Evolutionary conservation across 306 rosid species (phyloP).

Genomic region (Begonia peltatifolia): DNA sequence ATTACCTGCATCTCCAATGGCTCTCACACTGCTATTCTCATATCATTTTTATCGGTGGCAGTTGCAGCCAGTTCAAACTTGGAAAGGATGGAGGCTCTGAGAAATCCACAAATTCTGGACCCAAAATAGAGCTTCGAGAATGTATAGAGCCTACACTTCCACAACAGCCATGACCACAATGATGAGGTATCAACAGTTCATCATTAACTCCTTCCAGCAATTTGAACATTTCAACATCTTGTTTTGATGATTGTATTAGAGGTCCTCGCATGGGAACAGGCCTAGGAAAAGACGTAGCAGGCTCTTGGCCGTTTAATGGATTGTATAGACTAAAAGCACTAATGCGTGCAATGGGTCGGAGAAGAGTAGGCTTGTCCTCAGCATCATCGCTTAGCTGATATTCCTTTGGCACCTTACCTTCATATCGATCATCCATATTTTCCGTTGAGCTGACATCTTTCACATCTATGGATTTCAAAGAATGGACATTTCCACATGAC

Average conservation of each 20-base stretch:
- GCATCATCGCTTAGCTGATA: slow-evolving; percentile 27
- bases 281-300: slow-evolving; percentile 25
- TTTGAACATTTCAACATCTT: slow-evolving; percentile 40
- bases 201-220: slow-evolving; percentile 38
- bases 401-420: slow-evolving; percentile 29
- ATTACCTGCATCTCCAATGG: slow-evolving; percentile 44
- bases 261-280: slow-evolving; percentile 24
- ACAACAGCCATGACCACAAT: slow-evolving; percentile 81
- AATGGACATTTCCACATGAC: slow-evolving; percentile 68
- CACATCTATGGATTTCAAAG: slow-evolving; percentile 58
- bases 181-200: slow-evolving; percentile 41
- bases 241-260: slow-evolving; percentile 35
- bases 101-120: slow-evolving; percentile 80
- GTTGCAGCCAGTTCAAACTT: slow-evolving; percentile 81
- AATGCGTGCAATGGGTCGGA: slow-evolving; percentile 56
- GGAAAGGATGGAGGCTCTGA: slow-evolving; percentile 61
- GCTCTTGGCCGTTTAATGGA: slow-evolving; percentile 31
- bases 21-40: slow-evolving; percentile 62
- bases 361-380: slow-evolving; percentile 48
- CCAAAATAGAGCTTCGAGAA: slow-evolving; percentile 43
- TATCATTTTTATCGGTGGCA: slow-evolving; percentile 85
- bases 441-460: slow-evolving; percentile 52
- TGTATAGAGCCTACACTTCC: slow-evolving; percentile 16
- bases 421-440: slow-evolving; percentile 32
- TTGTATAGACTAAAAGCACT: slow-evolving; percentile 71